These are phyloP conservation scores for Syzygium jambos DNA, from an alignment of 345 rosid genomes.

Conservation along the genomic window DNA sequence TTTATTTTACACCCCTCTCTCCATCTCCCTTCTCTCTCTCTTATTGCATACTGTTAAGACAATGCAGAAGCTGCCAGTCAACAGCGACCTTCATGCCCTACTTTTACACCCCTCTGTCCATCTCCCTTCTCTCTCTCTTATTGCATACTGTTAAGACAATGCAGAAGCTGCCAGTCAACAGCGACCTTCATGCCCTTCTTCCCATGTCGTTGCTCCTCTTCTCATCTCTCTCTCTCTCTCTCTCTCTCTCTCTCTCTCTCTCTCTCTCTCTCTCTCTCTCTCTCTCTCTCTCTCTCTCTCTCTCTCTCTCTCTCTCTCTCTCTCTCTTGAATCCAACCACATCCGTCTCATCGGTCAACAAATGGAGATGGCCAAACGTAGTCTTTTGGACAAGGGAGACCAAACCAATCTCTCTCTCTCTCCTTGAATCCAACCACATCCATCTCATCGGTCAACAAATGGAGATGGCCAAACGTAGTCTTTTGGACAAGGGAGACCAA, in stretches of 20 bases:
- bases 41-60: too few species aligned
- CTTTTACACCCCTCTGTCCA: background rate
- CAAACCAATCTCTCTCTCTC: too few species aligned
- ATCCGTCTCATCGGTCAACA: background rate
- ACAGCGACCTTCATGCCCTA: too few species aligned
- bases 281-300: background rate
- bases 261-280: background rate
- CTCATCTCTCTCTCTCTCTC: background rate
- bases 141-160: background rate
- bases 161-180: background rate
- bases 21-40: too few species aligned
- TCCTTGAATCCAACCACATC: too few species aligned
- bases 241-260: background rate
- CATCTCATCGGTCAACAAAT: background rate
- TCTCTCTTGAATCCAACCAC: background rate
- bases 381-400: too few species aligned
- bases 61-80: too few species aligned
- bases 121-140: background rate
- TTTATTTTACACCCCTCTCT: too few species aligned
- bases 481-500: background rate
- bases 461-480: background rate
- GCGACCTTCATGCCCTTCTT: background rate
- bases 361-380: background rate
- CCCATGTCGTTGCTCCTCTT: background rate
- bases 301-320: too few species aligned